These are phyloP conservation scores for Blumeriella jaapii DNA, from an alignment of 2,329 filamentous ascomycete species.

Conservation along the genomic window DNA sequence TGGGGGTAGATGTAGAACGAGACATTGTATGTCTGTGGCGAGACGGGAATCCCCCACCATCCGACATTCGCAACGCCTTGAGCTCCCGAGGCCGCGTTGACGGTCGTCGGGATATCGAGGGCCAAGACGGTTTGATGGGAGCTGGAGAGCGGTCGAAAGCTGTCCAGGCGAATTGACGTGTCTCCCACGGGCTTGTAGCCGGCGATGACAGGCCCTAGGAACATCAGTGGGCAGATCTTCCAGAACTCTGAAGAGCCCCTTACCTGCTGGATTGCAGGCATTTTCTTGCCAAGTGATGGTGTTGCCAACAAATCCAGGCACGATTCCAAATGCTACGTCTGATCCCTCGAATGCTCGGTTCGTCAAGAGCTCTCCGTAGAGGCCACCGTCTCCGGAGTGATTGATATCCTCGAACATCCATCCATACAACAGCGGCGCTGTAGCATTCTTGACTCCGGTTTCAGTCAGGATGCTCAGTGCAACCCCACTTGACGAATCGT, in stretches of 20 bases:
- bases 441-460: constrained; percentile 14
- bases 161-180: constrained; percentile 10
- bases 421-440: constrained; percentile 17
- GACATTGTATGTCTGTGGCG: constrained; percentile 23
- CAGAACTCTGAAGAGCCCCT: constrained; percentile 20
- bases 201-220: constrained; percentile 35
- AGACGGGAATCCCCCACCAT: constrained; percentile 26
- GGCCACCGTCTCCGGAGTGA: constrained; percentile 47
- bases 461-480: constrained; percentile 9
- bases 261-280: constrained; percentile 11
- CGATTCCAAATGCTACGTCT: constrained; percentile 9
- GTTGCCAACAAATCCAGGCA: constrained; percentile 3
- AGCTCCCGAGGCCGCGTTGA: constrained; percentile 10
- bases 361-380: constrained; percentile 58
- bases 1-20: constrained; percentile 29
- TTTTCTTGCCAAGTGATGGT: constrained; percentile 14
- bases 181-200: constrained; percentile 41
- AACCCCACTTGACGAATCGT: constrained; percentile 8
- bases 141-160: constrained; percentile 10
- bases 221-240: background rate
- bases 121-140: constrained; percentile 13
- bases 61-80: constrained; percentile 25
- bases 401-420: constrained; percentile 22
- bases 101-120: constrained; percentile 12
- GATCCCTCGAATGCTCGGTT: constrained; percentile 55